Evolutionary conservation across 2,329 filamentous ascomycete genomes (phyloP).

Genomic region (Curvularia eragrostidis): DNA sequence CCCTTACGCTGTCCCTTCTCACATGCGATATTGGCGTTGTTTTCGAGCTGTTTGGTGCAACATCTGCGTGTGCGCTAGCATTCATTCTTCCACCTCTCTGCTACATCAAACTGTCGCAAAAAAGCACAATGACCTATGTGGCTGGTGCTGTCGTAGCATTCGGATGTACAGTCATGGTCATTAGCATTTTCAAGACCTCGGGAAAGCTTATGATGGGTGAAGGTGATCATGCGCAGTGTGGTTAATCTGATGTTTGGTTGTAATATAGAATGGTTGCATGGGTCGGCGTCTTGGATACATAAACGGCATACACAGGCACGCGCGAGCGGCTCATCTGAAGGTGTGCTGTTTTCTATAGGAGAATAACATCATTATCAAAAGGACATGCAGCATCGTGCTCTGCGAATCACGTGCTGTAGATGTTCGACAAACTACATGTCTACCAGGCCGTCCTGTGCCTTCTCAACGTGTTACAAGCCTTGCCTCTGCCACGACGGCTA

Average conservation of each 20-base stretch:
- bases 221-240: slow-evolving; percentile 34
- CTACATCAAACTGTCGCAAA: slow-evolving; percentile 90
- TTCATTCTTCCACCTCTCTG: slow-evolving; percentile 95
- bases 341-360: neutral
- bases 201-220: slow-evolving; percentile 36
- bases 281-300: slow-evolving; percentile 19
- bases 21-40: slow-evolving; percentile 94
- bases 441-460: neutral
- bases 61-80: slow-evolving; percentile 89
- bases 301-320: slow-evolving; percentile 9
- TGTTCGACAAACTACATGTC: neutral
- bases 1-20: slow-evolving; percentile 78
- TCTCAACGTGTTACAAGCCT: neutral
- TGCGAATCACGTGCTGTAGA: neutral
- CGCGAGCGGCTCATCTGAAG: neutral
- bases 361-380: neutral
- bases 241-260: slow-evolving; percentile 28
- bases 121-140: slow-evolving; percentile 75
- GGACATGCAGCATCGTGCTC: neutral
- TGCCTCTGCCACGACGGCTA: neutral
- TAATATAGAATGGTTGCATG: slow-evolving; percentile 29
- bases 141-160: slow-evolving; percentile 76
- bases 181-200: slow-evolving; percentile 53
- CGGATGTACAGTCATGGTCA: slow-evolving; percentile 79
- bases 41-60: slow-evolving; percentile 95